These are phyloP conservation scores for Colletotrichum scovillei DNA, from an alignment of 2,329 filamentous ascomycete genomes.

Conservation along the genomic window DNA sequence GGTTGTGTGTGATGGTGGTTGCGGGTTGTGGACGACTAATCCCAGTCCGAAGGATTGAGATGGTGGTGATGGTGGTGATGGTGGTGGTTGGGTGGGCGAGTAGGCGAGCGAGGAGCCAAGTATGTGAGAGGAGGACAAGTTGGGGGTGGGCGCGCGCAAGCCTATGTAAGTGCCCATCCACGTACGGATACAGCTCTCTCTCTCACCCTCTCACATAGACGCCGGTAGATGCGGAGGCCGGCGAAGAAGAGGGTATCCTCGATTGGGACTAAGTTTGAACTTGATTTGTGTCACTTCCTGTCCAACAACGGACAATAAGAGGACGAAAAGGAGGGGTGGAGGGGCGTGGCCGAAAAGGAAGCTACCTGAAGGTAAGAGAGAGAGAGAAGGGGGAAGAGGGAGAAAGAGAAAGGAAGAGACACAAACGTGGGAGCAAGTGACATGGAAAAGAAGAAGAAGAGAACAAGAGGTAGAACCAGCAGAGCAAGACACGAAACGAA, in stretches of 20 bases:
- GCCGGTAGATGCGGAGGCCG: background rate
- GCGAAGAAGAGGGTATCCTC: background rate
- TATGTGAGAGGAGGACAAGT: background rate
- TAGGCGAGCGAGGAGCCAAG: background rate
- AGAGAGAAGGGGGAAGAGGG: background rate
- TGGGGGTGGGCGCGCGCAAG: constrained; percentile 11
- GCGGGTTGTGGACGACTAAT: background rate
- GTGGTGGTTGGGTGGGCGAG: constrained; percentile 1
- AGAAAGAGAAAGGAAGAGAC: constrained; percentile 1
- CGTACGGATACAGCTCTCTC: background rate
- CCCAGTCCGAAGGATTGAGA: background rate
- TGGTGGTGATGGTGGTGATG: background rate
- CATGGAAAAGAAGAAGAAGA: background rate
- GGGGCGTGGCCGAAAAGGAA: background rate
- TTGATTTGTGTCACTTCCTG: constrained; percentile 7
- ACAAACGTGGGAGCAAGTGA: background rate
- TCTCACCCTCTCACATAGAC: background rate
- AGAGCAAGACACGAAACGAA: background rate
- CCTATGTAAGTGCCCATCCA: constrained; percentile 24
- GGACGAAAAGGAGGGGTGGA: background rate
- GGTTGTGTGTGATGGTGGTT: constrained; percentile 7
- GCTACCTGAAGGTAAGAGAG: background rate
- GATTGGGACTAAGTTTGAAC: background rate
- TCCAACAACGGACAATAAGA: constrained; percentile 18
- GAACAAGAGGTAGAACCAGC: background rate